Evolutionary conservation across 2,329 filamentous ascomycete species (phyloP).

Genomic region (Phaeomoniella chlamydospora): DNA sequence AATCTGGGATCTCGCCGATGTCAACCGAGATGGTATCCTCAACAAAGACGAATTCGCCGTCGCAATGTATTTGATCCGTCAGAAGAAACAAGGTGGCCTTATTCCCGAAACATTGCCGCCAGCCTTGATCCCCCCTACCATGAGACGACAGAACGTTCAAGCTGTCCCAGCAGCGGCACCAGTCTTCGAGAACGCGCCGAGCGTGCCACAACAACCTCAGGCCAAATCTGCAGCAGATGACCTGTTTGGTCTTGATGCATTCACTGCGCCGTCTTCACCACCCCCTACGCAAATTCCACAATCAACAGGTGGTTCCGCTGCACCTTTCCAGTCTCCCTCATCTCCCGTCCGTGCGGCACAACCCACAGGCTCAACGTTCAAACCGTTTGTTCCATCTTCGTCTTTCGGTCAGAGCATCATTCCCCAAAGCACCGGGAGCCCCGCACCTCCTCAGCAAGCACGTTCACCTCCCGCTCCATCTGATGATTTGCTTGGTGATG

Average conservation of each 20-base stretch:
- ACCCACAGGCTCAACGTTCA: constrained; percentile 47
- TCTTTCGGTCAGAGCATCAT: constrained; percentile 77
- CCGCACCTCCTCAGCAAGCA: constrained; percentile 16
- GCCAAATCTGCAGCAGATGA: constrained; percentile 82
- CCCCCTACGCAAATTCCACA: constrained; percentile 43
- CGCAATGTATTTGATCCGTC: constrained; percentile 90
- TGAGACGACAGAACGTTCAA: constrained; percentile 45
- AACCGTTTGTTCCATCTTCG: constrained; percentile 83
- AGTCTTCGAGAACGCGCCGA: constrained; percentile 26
- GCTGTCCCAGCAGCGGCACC: constrained; percentile 26
- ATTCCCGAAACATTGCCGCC: constrained; percentile 66
- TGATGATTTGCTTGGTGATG: constrained; percentile 83
- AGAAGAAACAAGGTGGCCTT: constrained; percentile 52
- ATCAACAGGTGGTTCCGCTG: constrained; percentile 58
- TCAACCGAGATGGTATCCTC: constrained; percentile 76
- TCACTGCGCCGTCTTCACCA: constrained; percentile 31
- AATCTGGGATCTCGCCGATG: constrained; percentile 94
- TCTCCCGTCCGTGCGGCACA: constrained; percentile 26
- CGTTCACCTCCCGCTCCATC: constrained; percentile 37
- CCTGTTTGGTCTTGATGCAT: constrained; percentile 78
- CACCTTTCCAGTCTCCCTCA: constrained; percentile 40
- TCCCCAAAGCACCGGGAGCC: constrained; percentile 59
- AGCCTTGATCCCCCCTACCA: constrained; percentile 71
- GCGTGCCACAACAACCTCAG: constrained; percentile 21
- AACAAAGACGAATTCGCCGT: constrained; percentile 88